These are phyloP conservation scores for Dictyostelium brefeldianum DNA, from an alignment of 78 protist species.

Conservation along the genomic window DNA sequence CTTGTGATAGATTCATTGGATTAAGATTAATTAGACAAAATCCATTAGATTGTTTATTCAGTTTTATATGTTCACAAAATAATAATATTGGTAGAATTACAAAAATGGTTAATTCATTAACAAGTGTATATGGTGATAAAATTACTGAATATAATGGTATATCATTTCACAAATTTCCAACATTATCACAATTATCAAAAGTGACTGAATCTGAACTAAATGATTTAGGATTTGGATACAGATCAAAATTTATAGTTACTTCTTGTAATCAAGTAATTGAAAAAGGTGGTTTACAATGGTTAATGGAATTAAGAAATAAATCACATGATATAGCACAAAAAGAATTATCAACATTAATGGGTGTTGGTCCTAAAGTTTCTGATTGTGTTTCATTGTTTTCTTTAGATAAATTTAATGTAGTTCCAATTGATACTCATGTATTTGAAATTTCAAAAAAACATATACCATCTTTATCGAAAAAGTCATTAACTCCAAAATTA, in stretches of 20 bases:
- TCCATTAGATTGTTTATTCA: conserved; percentile 92
- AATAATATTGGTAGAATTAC: conserved; percentile 93
- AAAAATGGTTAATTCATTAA: conserved; percentile 45
- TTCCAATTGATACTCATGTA: conserved; percentile 93
- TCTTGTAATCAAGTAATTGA: conserved; percentile 68
- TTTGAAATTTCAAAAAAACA: conserved; percentile 81
- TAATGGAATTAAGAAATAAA: conserved; percentile 1
- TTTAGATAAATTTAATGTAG: conserved; percentile 72
- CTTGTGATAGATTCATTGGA: conserved; percentile 27
- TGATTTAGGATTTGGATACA: conserved; percentile 92
- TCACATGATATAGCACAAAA: conserved; percentile 25
- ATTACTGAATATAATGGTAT: not conserved
- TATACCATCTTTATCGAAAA: conserved; percentile 39
- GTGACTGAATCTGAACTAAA: conserved; percentile 77
- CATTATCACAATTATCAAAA: conserved; percentile 46
- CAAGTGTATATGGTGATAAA: not conserved
- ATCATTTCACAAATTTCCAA: conserved; percentile 58
- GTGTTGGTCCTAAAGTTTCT: conserved; percentile 91
- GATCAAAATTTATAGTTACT: conserved; percentile 83
- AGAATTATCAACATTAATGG: conserved; percentile 52
- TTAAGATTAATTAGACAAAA: conserved; percentile 82
- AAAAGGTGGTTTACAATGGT: conserved; percentile 81
- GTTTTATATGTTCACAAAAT: conserved; percentile 95
- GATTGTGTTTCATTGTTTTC: conserved; percentile 94
- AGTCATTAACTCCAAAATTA: conserved; percentile 52